Percentiles rank a stretch among this genome's conserved stretches.
phyloP scores from a whole-genome alignment of 495 filamentous ascomycete genomes.

The Glutinoglossum americanum region DNA sequence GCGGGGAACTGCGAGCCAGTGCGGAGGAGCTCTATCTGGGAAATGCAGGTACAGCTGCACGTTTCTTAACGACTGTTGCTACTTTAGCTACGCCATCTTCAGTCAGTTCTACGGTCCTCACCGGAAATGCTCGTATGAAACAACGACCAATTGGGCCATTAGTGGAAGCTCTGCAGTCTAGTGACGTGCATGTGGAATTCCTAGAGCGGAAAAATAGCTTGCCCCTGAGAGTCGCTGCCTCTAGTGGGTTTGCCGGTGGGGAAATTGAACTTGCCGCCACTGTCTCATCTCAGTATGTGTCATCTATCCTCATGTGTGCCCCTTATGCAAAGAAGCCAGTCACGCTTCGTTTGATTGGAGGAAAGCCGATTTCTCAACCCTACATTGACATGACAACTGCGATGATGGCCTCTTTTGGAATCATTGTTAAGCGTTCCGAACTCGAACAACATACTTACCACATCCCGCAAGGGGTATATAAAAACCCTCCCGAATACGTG shows the following conservation, averaged over 20 bases:
- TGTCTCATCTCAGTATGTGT: constrained; percentile 93
- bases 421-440: constrained; percentile 49
- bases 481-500: constrained; percentile 68
- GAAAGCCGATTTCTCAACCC: constrained; percentile 85
- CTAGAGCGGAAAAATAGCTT: constrained; percentile 60
- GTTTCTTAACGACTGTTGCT: constrained; percentile 86
- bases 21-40: constrained; percentile 68
- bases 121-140: constrained; percentile 93
- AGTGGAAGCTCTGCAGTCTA: constrained; percentile 73
- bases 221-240: constrained; percentile 63
- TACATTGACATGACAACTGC: constrained; percentile 98
- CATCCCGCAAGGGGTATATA: constrained; percentile 70
- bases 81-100: constrained; percentile 50
- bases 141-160: constrained; percentile 79
- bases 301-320: constrained; percentile 87
- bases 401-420: constrained; percentile 92
- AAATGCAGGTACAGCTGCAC: constrained; percentile 88
- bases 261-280: constrained; percentile 82
- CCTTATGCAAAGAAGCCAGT: constrained; percentile 90
- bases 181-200: constrained; percentile 68
- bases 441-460: constrained; percentile 79
- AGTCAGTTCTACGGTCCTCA: constrained; percentile 53
- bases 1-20: constrained; percentile 62
- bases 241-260: constrained; percentile 73
- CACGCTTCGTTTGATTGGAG: constrained; percentile 71